Evolutionary conservation across 176 grass and related monocot genomes (phyloP).

Genomic region (Musa schizocarpa): DNA sequence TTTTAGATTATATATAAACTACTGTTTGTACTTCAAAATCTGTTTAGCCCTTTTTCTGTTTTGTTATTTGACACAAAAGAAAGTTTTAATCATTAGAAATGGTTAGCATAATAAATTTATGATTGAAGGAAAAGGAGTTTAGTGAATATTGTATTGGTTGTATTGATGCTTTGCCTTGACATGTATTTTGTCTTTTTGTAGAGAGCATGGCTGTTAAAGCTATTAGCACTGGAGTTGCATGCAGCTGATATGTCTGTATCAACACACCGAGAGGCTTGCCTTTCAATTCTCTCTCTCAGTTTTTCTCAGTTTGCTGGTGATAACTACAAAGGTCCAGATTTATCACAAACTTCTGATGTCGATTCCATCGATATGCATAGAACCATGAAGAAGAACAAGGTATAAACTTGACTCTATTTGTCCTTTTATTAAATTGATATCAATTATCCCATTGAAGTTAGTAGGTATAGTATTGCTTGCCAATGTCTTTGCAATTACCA

Average conservation of each 20-base stretch:
- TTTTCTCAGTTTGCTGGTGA: conserved; percentile 36
- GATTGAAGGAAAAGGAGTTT: neutral
- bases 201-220: conserved; percentile 91
- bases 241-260: conserved; percentile 71
- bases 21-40: no score
- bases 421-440: neutral
- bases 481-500: neutral
- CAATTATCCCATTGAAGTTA: neutral
- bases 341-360: conserved; percentile 23
- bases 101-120: no score
- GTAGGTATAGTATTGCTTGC: neutral
- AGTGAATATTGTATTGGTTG: neutral
- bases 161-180: neutral
- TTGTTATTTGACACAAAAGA: no score
- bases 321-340: conserved; percentile 25
- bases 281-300: conserved; percentile 67
- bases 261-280: conserved; percentile 52
- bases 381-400: conserved; percentile 45
- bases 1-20: no score
- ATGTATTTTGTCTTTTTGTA: conserved; percentile 39
- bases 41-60: no score
- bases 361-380: conserved; percentile 23
- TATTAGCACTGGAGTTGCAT: conserved; percentile 84
- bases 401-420: conserved; percentile 7
- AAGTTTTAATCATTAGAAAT: no score